Conservation (phyloP, 768 basidiomycete species). For the Ephemerocybe angulata region DNA sequence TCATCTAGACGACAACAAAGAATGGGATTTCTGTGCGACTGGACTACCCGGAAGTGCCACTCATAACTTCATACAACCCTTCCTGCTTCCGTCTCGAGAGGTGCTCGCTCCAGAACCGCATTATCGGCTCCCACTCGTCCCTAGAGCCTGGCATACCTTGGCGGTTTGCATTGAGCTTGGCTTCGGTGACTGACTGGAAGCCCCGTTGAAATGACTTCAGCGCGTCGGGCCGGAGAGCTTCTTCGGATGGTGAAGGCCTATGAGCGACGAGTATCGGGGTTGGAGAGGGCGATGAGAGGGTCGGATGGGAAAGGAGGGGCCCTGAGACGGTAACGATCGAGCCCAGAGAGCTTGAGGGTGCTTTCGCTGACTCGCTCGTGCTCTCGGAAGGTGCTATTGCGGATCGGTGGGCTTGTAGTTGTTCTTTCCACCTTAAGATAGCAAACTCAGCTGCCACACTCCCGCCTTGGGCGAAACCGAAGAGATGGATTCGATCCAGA, state of each 20-base stretch:
- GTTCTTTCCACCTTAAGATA: slow-evolving; percentile 51
- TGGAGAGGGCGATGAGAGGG: slow-evolving; percentile 43
- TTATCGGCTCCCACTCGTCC: slow-evolving; percentile 80
- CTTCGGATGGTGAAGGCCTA: slow-evolving; percentile 45
- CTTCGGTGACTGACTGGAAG: slow-evolving; percentile 48
- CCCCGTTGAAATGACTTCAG: slow-evolving; percentile 58
- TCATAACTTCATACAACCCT: slow-evolving; percentile 70
- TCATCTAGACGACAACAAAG: too few species aligned
- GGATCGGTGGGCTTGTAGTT: slow-evolving; percentile 17
- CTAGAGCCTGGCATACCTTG: slow-evolving; percentile 71
- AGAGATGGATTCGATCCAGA: slow-evolving; percentile 67
- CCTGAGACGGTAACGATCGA: slow-evolving; percentile 70
- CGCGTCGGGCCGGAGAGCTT: slow-evolving; percentile 40
- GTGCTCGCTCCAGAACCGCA: slow-evolving; percentile 81
- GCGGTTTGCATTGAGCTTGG: slow-evolving; percentile 38
- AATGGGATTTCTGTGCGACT: background rate
- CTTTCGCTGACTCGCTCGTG: slow-evolving; percentile 6
- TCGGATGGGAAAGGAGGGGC: slow-evolving; percentile 76
- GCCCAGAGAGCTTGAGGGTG: slow-evolving; percentile 40
- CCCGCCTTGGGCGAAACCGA: slow-evolving; percentile 89
- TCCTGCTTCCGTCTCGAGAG: slow-evolving; percentile 54
- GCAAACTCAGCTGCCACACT: slow-evolving; percentile 69
- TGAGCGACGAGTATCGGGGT: slow-evolving; percentile 65
- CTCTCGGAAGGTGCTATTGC: slow-evolving; percentile 3
- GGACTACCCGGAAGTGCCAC: slow-evolving; percentile 21